phyloP scores from a whole-genome alignment of 2,329 filamentous ascomycete genomes.

The Exophiala mesophila region DNA sequence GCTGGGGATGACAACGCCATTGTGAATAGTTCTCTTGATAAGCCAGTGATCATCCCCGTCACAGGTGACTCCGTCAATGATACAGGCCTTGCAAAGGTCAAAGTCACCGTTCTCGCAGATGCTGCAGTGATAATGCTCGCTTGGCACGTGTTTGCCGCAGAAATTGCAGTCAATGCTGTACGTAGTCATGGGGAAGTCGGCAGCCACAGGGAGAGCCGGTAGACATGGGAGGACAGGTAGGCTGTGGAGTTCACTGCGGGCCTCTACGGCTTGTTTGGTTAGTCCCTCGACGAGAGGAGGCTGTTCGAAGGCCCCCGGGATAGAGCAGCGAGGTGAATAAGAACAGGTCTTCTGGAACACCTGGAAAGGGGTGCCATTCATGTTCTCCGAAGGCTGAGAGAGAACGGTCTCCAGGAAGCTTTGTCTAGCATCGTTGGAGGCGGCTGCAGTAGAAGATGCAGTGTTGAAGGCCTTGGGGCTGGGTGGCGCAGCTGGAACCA shows the following conservation, averaged over 20 bases:
- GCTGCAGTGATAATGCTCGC: slow-evolving; percentile 89
- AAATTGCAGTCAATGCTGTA: slow-evolving; percentile 94
- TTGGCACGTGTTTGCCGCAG: slow-evolving; percentile 72
- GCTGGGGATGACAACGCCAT: slow-evolving; percentile 77
- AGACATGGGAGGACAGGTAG: slow-evolving; percentile 8
- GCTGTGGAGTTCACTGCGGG: slow-evolving; percentile 18
- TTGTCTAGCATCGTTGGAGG: slow-evolving; percentile 28
- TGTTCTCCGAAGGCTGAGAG: slow-evolving; percentile 19
- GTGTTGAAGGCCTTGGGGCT: not conserved
- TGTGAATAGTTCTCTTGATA: slow-evolving; percentile 79
- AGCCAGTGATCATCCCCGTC: slow-evolving; percentile 80
- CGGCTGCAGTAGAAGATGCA: slow-evolving; percentile 6
- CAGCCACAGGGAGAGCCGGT: slow-evolving; percentile 33
- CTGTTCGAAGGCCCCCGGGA: slow-evolving; percentile 22
- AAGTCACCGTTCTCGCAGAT: slow-evolving; percentile 92
- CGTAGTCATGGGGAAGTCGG: slow-evolving; percentile 35
- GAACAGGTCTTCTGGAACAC: slow-evolving; percentile 18
- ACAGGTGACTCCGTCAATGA: slow-evolving; percentile 71
- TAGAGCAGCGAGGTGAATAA: slow-evolving; percentile 19
- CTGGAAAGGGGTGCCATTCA: slow-evolving; percentile 13
- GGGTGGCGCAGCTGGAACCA: slow-evolving; percentile 18
- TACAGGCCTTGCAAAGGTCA: slow-evolving; percentile 79
- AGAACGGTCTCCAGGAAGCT: slow-evolving; percentile 43
- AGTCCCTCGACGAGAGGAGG: slow-evolving; percentile 7
- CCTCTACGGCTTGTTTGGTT: slow-evolving; percentile 3